A percentile compares a stretch with the other conserved stretches of the same genome.
phyloP scores from a whole-genome alignment of 164 flowering plant genomes.

The Chimonanthus praecox region DNA sequence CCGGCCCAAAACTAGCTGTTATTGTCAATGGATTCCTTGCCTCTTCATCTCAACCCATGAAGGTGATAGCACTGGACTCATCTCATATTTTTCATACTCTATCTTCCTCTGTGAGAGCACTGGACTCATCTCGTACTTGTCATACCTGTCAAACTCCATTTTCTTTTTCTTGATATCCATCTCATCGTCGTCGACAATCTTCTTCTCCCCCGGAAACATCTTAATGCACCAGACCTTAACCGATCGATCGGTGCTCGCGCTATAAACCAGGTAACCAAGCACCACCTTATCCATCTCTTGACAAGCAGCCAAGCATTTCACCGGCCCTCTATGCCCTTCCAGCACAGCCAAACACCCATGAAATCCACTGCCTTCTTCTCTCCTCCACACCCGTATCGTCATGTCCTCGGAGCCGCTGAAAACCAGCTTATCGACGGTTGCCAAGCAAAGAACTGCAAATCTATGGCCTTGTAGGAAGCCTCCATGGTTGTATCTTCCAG shows the following conservation, averaged over 20 bases:
- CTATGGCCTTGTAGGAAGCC: slow-evolving; percentile 38
- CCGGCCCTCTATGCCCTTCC: slow-evolving; percentile 48
- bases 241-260: slow-evolving; percentile 41
- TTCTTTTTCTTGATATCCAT: slow-evolving; percentile 2
- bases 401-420: slow-evolving; percentile 50
- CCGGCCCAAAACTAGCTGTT: no score
- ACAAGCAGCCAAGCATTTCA: slow-evolving; percentile 41
- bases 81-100: slow-evolving; percentile 16
- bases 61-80: slow-evolving; percentile 68
- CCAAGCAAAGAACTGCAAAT: slow-evolving; percentile 37
- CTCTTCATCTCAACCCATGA: slow-evolving; percentile 70
- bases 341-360: slow-evolving; percentile 36
- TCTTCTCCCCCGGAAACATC: slow-evolving; percentile 23
- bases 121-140: slow-evolving; percentile 14
- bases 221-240: slow-evolving; percentile 49
- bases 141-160: background rate
- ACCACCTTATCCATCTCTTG: slow-evolving; percentile 32
- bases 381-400: slow-evolving; percentile 43
- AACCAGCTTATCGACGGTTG: slow-evolving; percentile 23
- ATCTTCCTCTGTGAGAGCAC: slow-evolving; percentile 1
- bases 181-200: slow-evolving; percentile 12
- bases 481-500: slow-evolving; percentile 31
- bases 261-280: slow-evolving; percentile 32
- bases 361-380: slow-evolving; percentile 31
- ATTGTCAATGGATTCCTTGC: slow-evolving; percentile 17